Evolutionary conservation across 1,284 basidiomycete species (phyloP), one percentile per base, ranked within the genome.

Genomic region (Coniferiporia weirii): DNA sequence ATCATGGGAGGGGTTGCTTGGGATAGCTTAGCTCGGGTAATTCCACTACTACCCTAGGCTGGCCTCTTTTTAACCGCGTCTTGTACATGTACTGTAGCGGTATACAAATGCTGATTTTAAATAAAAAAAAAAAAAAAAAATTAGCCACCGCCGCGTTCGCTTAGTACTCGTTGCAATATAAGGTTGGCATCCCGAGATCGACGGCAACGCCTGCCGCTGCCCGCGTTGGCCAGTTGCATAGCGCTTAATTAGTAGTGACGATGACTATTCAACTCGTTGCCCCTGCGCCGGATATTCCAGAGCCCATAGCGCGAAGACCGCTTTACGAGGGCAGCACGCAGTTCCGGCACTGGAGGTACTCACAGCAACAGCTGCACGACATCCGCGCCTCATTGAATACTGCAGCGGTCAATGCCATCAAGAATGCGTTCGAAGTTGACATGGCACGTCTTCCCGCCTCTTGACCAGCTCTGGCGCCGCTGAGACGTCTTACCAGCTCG

Each of bases 291-390:
- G 53, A 60, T 32, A 19, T 13, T 34, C 10, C 46, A 20, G 52
- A 55, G 46, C 9, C 35, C 4, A n/a, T 17, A 10, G 35, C 48
- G n/a, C 43, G 47, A 7, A 54, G 19, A 52, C 68, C 75, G 2
- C 69, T 93, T 5, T 96, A 91, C 68, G 85, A 94, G 68, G 84
- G 82, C 57, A 91, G 91, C 63, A 93, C 92, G 0, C 94, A 97
- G 70, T 95, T 79, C 73, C 81, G 76, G 63, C 86, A 94, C 70
- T 98, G 94, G 94, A 78, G 93, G 51, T 95, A 86, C 73, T 94
- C 93, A 0, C 73, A 76, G 20, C 79, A 84, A 53, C 76, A 82
- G 59, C 79, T 98, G 2, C 73, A 68, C 3, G 66, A 76, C 8
- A 79, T 84, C 51, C 83, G 94, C 15, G 65, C 72, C 17, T 77